These are phyloP conservation scores for Tolypocladium paradoxum DNA, from an alignment of 2,329 filamentous ascomycete species.

Conservation along the genomic window DNA sequence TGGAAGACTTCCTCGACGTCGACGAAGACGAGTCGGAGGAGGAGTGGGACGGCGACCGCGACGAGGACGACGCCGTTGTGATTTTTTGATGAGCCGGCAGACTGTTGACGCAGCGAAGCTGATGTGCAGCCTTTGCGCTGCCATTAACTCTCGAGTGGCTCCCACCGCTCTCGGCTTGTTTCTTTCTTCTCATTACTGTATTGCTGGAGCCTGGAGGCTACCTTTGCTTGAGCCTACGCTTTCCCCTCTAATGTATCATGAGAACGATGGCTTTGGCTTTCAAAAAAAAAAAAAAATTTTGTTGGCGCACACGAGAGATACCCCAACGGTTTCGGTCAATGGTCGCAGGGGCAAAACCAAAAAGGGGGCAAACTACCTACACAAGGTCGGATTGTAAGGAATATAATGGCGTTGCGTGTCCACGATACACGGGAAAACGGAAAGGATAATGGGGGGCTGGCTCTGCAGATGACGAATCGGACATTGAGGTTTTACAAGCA, in stretches of 20 bases:
- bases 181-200: background rate
- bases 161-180: background rate
- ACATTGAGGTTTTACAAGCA: background rate
- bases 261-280: background rate
- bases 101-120: background rate
- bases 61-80: constrained; percentile 28
- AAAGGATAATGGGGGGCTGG: background rate
- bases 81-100: constrained; percentile 11
- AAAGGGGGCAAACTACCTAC: background rate
- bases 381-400: background rate
- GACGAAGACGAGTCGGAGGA: constrained; percentile 45
- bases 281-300: background rate
- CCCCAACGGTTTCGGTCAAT: background rate
- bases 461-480: background rate
- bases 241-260: background rate
- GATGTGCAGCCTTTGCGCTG: background rate
- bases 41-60: constrained; percentile 47
- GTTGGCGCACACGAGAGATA: background rate
- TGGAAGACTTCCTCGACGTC: constrained; percentile 59
- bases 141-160: background rate
- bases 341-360: background rate
- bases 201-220: background rate
- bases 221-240: background rate
- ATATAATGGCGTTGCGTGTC: background rate
- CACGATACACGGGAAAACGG: background rate